phyloP scores from a whole-genome alignment of 2,329 filamentous ascomycete species.

The Canariomyces notabilis region DNA sequence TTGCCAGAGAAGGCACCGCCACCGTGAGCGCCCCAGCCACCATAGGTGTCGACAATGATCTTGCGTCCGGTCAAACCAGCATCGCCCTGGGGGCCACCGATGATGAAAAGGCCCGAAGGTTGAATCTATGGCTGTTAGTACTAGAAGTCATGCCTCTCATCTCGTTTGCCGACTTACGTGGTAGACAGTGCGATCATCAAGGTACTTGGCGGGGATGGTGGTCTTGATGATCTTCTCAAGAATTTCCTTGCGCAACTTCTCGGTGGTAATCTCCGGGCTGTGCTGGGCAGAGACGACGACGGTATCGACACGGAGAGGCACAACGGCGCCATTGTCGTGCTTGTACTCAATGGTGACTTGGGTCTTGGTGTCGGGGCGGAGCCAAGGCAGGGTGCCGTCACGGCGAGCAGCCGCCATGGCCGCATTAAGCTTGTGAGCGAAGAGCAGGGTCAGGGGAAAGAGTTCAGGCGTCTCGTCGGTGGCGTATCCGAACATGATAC shows the following conservation, averaged over 20 bases:
- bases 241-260: conserved; percentile 90
- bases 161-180: conserved; percentile 57
- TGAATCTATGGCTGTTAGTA: conserved; percentile 60
- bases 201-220: conserved; percentile 86
- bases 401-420: conserved; percentile 88
- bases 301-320: conserved; percentile 90
- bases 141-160: neutral
- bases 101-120: conserved; percentile 97
- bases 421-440: conserved; percentile 95
- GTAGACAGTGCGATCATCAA: conserved; percentile 91
- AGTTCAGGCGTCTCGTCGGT: conserved; percentile 98
- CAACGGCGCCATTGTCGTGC: conserved; percentile 89
- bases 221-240: conserved; percentile 95
- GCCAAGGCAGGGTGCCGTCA: conserved; percentile 83
- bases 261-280: conserved; percentile 79
- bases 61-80: conserved; percentile 98
- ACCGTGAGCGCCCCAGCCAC: conserved; percentile 99
- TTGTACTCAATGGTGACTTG: conserved; percentile 99
- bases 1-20: conserved; percentile 99
- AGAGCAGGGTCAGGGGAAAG: conserved; percentile 86
- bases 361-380: conserved; percentile 98
- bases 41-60: conserved; percentile 99
- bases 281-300: conserved; percentile 97
- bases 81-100: conserved; percentile 97
- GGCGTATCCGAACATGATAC: conserved; percentile 99